phyloP scores from a whole-genome alignment of 2,329 filamentous ascomycete genomes.

The Trichoderma sp. region DNA sequence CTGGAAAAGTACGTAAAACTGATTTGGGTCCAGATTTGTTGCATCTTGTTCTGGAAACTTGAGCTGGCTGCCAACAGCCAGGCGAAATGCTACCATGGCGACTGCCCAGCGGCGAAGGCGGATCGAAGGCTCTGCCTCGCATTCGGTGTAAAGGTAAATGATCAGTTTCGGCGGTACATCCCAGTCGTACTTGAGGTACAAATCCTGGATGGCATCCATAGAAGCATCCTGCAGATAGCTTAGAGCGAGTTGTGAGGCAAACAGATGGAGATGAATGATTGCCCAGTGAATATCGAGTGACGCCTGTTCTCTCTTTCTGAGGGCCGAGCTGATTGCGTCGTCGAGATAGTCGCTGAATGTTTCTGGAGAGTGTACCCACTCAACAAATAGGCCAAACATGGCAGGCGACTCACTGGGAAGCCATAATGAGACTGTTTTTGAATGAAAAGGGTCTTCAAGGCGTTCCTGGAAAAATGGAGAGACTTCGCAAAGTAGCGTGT shows the following conservation, averaged over 20 bases:
- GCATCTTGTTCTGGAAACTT: conserved; percentile 36
- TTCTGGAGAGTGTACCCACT: conserved; percentile 52
- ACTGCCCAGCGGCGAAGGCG: conserved; percentile 61
- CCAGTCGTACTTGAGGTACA: conserved; percentile 61
- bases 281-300: conserved; percentile 55
- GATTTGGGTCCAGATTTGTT: conserved; percentile 36
- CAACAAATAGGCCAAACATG: conserved; percentile 56
- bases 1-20: conserved; percentile 48
- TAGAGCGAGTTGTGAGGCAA: conserved; percentile 55
- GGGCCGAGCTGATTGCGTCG: conserved; percentile 39
- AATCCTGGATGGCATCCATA: conserved; percentile 61
- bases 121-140: conserved; percentile 51
- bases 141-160: conserved; percentile 55
- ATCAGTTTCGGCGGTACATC: conserved; percentile 56
- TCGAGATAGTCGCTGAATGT: conserved; percentile 49
- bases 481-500: conserved; percentile 48
- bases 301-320: conserved; percentile 34
- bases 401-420: conserved; percentile 50
- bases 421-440: conserved; percentile 41
- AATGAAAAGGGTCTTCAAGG: conserved; percentile 40
- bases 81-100: conserved; percentile 61
- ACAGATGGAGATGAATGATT: conserved; percentile 58
- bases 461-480: conserved; percentile 53
- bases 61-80: conserved; percentile 40
- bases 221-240: conserved; percentile 56